Evolutionary conservation across 2,329 filamentous ascomycete species (phyloP).

Genomic region (Bipolaris victoriae): DNA sequence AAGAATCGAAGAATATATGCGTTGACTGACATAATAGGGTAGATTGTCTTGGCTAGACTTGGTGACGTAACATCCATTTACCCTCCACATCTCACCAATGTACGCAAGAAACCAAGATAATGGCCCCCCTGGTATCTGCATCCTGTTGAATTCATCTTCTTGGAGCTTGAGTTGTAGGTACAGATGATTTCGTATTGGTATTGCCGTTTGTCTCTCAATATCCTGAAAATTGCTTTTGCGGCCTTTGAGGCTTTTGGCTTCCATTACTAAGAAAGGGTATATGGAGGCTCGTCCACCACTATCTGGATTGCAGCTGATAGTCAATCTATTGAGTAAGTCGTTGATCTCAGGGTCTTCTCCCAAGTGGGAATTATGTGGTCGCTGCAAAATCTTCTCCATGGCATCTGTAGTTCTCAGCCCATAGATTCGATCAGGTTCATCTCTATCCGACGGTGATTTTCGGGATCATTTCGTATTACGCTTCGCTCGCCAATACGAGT

Average conservation of each 20-base stretch:
- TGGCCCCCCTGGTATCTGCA: conserved; percentile 24
- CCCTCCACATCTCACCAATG: conserved; percentile 24
- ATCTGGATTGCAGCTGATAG: conserved; percentile 20
- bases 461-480: neutral
- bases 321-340: conserved; percentile 11
- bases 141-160: conserved; percentile 14
- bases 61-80: conserved; percentile 21
- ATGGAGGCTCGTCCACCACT: conserved; percentile 16
- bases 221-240: conserved; percentile 17
- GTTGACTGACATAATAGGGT: neutral
- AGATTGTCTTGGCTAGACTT: neutral
- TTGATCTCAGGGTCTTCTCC: neutral
- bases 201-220: conserved; percentile 24
- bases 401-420: conserved; percentile 6
- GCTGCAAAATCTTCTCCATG: neutral
- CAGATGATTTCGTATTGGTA: conserved; percentile 22
- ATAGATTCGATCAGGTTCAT: conserved; percentile 24
- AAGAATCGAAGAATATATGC: neutral
- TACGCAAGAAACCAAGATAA: conserved; percentile 27
- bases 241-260: conserved; percentile 26
- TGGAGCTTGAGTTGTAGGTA: conserved; percentile 21
- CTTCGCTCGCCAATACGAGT: conserved; percentile 15
- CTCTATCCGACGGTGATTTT: neutral
- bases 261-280: conserved; percentile 29
- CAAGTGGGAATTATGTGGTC: neutral